Evolutionary conservation across 1,284 basidiomycete genomes (phyloP).

Genomic region (Gymnopus androsaceus): DNA sequence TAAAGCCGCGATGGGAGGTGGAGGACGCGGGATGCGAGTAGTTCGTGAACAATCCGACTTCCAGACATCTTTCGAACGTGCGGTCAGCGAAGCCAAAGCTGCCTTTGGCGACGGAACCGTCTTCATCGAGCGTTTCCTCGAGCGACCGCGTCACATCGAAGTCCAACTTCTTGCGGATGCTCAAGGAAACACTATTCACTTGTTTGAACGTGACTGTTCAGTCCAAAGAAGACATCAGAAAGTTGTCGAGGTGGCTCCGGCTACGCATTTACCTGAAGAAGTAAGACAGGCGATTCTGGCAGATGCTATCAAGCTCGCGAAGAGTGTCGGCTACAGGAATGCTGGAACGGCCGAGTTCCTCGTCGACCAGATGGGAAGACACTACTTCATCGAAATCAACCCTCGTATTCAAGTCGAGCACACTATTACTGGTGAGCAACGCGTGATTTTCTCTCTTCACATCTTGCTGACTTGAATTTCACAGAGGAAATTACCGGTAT

Average conservation of each 20-base stretch:
- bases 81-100: constrained; percentile 92
- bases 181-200: constrained; percentile 91
- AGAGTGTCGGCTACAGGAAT: constrained; percentile 91
- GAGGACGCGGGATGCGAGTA: constrained; percentile 98
- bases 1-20: constrained; percentile 98
- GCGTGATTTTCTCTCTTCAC: neutral
- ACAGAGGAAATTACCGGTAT: constrained; percentile 97
- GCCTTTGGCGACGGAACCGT: constrained; percentile 99
- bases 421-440: constrained; percentile 83
- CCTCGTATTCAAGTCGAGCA: constrained; percentile 99
- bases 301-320: constrained; percentile 95
- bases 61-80: constrained; percentile 88
- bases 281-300: constrained; percentile 84
- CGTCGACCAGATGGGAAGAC: constrained; percentile 92
- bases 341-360: constrained; percentile 98
- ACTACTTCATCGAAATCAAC: constrained; percentile 99
- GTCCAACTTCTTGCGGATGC: constrained; percentile 94
- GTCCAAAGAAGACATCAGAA: constrained; percentile 98
- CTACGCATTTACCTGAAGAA: constrained; percentile 90
- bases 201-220: constrained; percentile 98
- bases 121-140: constrained; percentile 97
- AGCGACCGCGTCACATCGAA: constrained; percentile 96
- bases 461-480: constrained; percentile 1
- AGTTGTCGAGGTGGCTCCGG: constrained; percentile 98
- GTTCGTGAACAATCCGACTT: constrained; percentile 92